Conservation (phyloP, 176 grass and related monocot genomes). For the Miscanthus lutarioriparius region DNA sequence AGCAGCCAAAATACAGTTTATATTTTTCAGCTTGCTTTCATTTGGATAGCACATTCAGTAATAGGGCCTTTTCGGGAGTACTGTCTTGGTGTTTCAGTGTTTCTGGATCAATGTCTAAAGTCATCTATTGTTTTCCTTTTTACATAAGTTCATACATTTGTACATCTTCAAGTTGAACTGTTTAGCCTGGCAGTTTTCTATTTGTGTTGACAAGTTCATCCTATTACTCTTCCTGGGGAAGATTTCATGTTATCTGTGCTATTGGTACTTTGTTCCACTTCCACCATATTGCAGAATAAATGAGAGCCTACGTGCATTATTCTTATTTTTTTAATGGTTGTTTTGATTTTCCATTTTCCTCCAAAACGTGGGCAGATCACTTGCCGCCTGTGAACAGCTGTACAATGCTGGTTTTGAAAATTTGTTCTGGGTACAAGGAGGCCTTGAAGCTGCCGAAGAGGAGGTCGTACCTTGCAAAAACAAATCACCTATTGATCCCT, state of each 20-base stretch:
- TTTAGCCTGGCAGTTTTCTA: not conserved
- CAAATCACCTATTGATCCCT: not conserved
- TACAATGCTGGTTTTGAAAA: conserved; percentile 82
- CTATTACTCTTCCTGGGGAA: not conserved
- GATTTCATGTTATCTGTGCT: not conserved
- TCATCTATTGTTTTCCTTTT: not conserved
- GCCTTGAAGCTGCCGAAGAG: conserved; percentile 89
- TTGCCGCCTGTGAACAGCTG: conserved; percentile 89
- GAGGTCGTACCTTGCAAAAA: conserved; percentile 53
- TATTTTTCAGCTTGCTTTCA: conserved; percentile 9
- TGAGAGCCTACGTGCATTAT: not conserved
- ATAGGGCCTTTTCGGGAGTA: not conserved
- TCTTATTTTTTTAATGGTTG: not conserved
- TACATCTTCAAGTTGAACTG: not conserved
- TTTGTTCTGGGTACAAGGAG: conserved; percentile 98
- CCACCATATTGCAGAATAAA: conserved; percentile 9
- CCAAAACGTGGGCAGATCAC: conserved; percentile 54
- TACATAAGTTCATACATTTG: not conserved
- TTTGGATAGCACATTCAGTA: conserved; percentile 1
- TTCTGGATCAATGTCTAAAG: not conserved
- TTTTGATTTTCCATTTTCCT: not conserved
- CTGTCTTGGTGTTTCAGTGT: not conserved
- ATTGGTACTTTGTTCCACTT: too few relatives aligned
- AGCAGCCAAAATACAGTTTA: not conserved
- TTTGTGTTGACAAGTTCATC: not conserved